Conservation (phyloP, 305 asterid species). For the Fraxinus albicans region DNA sequence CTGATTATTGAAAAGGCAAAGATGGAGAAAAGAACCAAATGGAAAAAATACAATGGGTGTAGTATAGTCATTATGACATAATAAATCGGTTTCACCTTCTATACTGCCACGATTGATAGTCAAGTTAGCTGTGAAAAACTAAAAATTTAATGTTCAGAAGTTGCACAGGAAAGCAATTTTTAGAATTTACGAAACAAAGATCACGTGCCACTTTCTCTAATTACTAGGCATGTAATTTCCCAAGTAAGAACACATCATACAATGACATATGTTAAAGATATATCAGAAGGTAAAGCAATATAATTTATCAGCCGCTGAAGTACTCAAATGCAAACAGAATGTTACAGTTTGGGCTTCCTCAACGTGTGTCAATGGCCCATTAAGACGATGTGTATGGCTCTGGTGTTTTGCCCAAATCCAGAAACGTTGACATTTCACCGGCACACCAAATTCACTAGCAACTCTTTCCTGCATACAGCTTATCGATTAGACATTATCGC, state of each 20-base stretch:
- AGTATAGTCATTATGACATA: background rate
- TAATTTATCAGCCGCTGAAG: background rate
- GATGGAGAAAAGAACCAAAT: background rate
- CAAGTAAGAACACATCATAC: background rate
- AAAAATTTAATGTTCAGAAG: background rate
- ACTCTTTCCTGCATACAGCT: slow-evolving; percentile 52
- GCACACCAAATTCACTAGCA: slow-evolving; percentile 50
- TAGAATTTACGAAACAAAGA: background rate
- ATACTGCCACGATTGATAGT: background rate
- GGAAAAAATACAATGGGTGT: background rate
- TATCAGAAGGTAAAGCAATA: background rate
- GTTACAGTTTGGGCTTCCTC: slow-evolving; percentile 58
- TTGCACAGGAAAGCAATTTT: background rate
- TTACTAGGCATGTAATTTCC: background rate
- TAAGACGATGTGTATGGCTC: slow-evolving; percentile 50
- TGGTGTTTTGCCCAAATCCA: slow-evolving; percentile 63
- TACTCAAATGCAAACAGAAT: slow-evolving; percentile 14
- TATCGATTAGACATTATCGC: slow-evolving; percentile 26
- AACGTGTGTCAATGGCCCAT: slow-evolving; percentile 47
- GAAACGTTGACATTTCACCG: slow-evolving; percentile 54
- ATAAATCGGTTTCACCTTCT: background rate
- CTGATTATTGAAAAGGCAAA: background rate
- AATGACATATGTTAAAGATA: background rate
- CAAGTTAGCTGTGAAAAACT: background rate
- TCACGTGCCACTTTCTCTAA: background rate